Evolutionary conservation across 2,329 filamentous ascomycete species (phyloP).

Genomic region (Didymella pinodella): DNA sequence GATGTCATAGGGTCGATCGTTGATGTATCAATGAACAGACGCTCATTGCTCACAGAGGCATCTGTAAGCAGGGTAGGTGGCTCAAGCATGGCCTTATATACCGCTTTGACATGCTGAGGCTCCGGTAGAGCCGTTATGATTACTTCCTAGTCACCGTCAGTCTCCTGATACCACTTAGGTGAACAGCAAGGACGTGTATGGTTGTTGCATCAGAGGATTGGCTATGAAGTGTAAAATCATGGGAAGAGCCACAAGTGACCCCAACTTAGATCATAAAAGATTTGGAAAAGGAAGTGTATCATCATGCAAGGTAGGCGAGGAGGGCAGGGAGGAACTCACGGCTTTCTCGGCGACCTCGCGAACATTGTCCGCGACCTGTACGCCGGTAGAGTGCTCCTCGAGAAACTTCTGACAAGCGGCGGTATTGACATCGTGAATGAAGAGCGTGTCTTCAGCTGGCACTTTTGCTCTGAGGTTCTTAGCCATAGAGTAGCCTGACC

Average conservation of each 20-base stretch:
- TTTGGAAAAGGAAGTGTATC: constrained; percentile 56
- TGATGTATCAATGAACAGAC: constrained; percentile 93
- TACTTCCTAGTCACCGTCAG: constrained; percentile 68
- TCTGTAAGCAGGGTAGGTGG: constrained; percentile 61
- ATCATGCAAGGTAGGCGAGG: constrained; percentile 54
- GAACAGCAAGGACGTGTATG: constrained; percentile 15
- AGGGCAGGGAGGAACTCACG: constrained; percentile 58
- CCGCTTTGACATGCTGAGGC: constrained; percentile 82
- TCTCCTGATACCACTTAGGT: constrained; percentile 7
- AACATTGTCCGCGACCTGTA: constrained; percentile 65
- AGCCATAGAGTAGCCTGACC: constrained; percentile 74
- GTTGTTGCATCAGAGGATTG: constrained; percentile 72
- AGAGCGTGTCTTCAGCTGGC: constrained; percentile 66
- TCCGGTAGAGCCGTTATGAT: constrained; percentile 91
- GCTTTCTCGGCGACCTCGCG: constrained; percentile 71
- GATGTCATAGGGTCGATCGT: constrained; percentile 94
- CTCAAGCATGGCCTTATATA: constrained; percentile 79
- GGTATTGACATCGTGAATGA: constrained; percentile 71
- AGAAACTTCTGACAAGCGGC: constrained; percentile 64
- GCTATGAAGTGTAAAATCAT: constrained; percentile 73
- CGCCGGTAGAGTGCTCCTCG: constrained; percentile 61
- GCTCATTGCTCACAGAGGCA: constrained; percentile 61
- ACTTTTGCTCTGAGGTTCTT: constrained; percentile 73
- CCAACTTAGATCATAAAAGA: constrained; percentile 77
- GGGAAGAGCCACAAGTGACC: constrained; percentile 62